Base-by-base conservation (phyloP, 169 alveolate species). In the Eimeria sp. region DNA sequence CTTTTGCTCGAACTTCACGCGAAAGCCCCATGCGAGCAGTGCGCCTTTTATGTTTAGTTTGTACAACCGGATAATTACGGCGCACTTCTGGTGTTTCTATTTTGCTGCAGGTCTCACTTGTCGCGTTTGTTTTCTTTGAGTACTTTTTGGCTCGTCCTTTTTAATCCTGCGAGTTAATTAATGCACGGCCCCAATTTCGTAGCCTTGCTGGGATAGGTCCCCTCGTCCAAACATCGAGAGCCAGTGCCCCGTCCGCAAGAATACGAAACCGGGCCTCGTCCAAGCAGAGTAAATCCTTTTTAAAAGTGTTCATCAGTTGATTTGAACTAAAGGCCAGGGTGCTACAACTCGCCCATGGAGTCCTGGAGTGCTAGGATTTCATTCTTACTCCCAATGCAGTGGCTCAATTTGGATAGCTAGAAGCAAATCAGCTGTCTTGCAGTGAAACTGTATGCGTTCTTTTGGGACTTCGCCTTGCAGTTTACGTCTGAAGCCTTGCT, bases 1-100 rank as follows among this genome's bases (percentile, higher is more conserved):
- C 27, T 4, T 14, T 25, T 16, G 70, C 1, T 25, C 0, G 70
- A 4, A 9, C 20, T 3, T 0, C 20, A 61, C n/a, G n/a, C 70
- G 61, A 61, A 61, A 61, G 70, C 70, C 70, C 70, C 70, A 61
- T 13, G 70, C 70, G 70, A 20, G n/a, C 70, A 61, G 70, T 61
- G 70, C 70, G n/a, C 5, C 70, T 61, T 61, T n/a, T 5, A 0
- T 61, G 5, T 61, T 61, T 20, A 61, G 5, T 61, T 18, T 61
- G 11, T 61, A 61, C n/a, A 16, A 61, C 70, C 11, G n/a, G 27
- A 61, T 18, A 61, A 61, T 3, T 20, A 18, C 20, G 20, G n/a
- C 70, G 5, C 5, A 61, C 7, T 11, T 11, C 70, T 61, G 7
- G 2, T 61, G 18, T 61, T 18, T 61, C 70, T 61, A 0, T 20